Evolutionary conservation across 352 stramenopile genomes (phyloP).

Genomic region (Halophytophthora polymorphica): DNA sequence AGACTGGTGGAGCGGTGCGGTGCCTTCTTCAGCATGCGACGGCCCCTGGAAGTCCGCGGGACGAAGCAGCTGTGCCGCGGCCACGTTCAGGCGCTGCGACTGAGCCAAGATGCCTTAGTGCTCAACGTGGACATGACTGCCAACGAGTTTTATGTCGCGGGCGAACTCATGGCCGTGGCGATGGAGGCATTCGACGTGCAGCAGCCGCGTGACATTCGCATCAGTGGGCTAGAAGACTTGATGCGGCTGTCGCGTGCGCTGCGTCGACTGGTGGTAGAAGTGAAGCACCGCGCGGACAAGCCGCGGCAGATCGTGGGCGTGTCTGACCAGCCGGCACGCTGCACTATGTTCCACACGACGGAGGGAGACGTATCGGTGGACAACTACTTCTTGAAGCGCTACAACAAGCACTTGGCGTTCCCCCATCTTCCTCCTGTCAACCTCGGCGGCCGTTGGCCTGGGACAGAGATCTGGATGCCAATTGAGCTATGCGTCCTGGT

Average conservation of each 20-base stretch:
- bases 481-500: no score
- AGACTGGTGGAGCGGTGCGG: no score
- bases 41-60: slow-evolving; percentile 30
- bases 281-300: slow-evolving; percentile 43
- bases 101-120: slow-evolving; percentile 34
- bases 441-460: no score
- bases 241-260: slow-evolving; percentile 21
- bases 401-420: slow-evolving; percentile 37
- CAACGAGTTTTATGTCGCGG: slow-evolving; percentile 43
- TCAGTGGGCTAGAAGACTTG: slow-evolving; percentile 18
- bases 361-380: slow-evolving; percentile 30
- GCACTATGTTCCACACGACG: slow-evolving; percentile 32
- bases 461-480: no score
- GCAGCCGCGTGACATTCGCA: slow-evolving; percentile 16
- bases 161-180: slow-evolving; percentile 32
- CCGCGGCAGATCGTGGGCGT: slow-evolving; percentile 34
- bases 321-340: slow-evolving; percentile 22
- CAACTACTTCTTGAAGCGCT: slow-evolving; percentile 39
- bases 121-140: slow-evolving; percentile 54
- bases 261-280: slow-evolving; percentile 26
- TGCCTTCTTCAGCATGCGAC: slow-evolving; percentile 48
- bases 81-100: slow-evolving; percentile 47
- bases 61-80: slow-evolving; percentile 52
- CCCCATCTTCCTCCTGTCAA: slow-evolving; percentile 54
- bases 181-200: slow-evolving; percentile 19